Evolutionary conservation across 2,329 filamentous ascomycete genomes (phyloP), one percentile per base, ranked within the genome.

Genomic region (Trichophyton mentagrophytes): DNA sequence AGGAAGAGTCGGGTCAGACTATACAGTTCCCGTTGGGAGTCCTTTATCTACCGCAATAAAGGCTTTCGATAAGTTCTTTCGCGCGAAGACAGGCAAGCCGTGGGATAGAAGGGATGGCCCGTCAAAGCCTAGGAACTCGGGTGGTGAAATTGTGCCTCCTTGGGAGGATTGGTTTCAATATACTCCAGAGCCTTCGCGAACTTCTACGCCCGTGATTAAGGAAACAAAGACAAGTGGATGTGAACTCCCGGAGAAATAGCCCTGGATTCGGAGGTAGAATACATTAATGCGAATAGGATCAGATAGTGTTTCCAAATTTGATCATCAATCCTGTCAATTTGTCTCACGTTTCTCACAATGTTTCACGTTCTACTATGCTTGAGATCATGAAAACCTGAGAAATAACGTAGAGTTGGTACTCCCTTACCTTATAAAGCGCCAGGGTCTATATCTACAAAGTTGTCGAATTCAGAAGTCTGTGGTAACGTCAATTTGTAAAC

Each of bases 61-160:
- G 0, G 71, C 73, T 0, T 88, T 88, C 68, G 76, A 75, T 62
- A 65, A 70, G 0, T 83, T 85, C 65, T 89, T 89, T 68, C 69
- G 69, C 9, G 72, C 74, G 6, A 82, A 83, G 69, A 84, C 84
- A 0, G 81, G 81, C 0, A 73, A 83, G 8, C 68, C 74, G 1
- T 89, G 85, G 86, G 75, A 80, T n/a, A 73, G 84, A 3, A 66
- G 68, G 46, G 27, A 60, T 63, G 11, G 60, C 66, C 27, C 56
- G 38, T 63, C 64, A 3, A 51, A 64, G 7, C 65, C 66, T 0
- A 71, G 68, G 61, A 64, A n/a, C 36, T n/a, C 49, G 11, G 61
- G 67, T 9, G 70, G 69, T 8, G 63, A 67, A 6, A 6, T 57
- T 11, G 47, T 70, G 7, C 67, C 69, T 47, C 59, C 63, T 6